Evolutionary conservation across 2,329 filamentous ascomycete species (phyloP), one percentile per base, ranked within the genome.

Genomic region (Claviceps arundinis): DNA sequence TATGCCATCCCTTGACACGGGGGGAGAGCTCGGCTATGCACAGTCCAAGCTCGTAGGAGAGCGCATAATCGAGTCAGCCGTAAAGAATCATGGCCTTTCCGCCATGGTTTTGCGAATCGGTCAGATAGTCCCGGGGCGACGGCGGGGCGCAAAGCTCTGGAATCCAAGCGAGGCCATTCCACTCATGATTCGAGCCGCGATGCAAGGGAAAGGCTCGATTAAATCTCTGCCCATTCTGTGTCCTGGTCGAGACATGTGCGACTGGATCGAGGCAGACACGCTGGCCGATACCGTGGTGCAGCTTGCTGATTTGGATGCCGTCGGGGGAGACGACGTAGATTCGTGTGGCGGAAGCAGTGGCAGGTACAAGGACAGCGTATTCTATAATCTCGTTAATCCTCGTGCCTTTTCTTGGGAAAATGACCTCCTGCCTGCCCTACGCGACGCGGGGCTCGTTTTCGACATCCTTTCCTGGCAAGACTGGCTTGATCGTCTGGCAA

Each of bases 161-260:
- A 77, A 75, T 54, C 61, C 62, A 2, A 70, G 66, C 0, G 75
- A 77, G 57, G 74, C 73, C 1, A 73, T 78, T 5, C 72, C 76
- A 1, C 63, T 78, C 53, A 74, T 78, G 65, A 64, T 80, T 9
- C 70, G 65, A 74, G 13, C 45, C 16, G 45, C n/a, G 17, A 47
- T 47, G n/a, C 45, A 19, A 11, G 24, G 11, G 3, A 17, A 47
- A 13, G 30, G 45, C 34, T 47, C 45, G 26, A 22, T 47, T 5
- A 70, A 70, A 1, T 66, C 68, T 1, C 61, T 79, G 17, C 77
- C 76, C 0, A 60, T 60, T 22, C 1, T 47, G 11, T 22, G 26
- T n/a, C 45, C 45, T 3, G 45, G 45, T 3, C n/a, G 45, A 47
- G 45, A 47, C 16, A 17, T 30, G 2, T 47, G 45, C n/a, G 45